These are phyloP conservation scores for Phaeosphaeriaceae sp. DNA, from an alignment of 2,329 filamentous ascomycete genomes.

Conservation along the genomic window DNA sequence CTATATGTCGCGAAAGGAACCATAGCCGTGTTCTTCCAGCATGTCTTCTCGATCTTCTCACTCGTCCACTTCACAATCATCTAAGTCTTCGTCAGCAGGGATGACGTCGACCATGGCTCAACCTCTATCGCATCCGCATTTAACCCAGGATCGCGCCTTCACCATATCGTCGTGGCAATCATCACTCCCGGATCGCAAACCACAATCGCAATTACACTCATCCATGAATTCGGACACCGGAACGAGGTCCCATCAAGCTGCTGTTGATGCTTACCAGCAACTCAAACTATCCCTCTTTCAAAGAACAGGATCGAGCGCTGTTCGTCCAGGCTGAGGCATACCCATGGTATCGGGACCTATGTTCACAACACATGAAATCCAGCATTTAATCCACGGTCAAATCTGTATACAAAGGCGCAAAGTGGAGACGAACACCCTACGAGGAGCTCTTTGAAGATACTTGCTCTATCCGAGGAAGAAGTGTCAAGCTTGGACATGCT, in stretches of 20 bases:
- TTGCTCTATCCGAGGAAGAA: too few relatives aligned
- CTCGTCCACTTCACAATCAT: conserved; percentile 23
- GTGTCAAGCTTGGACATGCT: too few relatives aligned
- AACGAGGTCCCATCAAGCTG: conserved; percentile 29
- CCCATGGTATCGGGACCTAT: not conserved
- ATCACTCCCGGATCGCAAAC: conserved; percentile 31
- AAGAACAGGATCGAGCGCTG: conserved; percentile 36
- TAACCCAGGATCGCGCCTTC: conserved; percentile 36
- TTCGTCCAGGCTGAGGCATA: conserved; percentile 4
- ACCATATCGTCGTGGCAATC: conserved; percentile 42
- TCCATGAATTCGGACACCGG: conserved; percentile 20
- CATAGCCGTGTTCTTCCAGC: conserved; percentile 1
- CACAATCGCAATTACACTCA: conserved; percentile 11
- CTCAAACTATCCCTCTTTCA: conserved; percentile 42
- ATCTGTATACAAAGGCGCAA: too few relatives aligned
- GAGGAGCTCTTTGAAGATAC: too few relatives aligned
- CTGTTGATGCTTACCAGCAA: conserved; percentile 44
- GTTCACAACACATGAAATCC: not conserved
- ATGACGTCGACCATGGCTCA: conserved; percentile 25
- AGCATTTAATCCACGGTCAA: too few relatives aligned
- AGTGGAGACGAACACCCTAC: not conserved
- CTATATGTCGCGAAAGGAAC: conserved; percentile 18
- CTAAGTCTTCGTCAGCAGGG: conserved; percentile 23
- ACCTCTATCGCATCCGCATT: conserved; percentile 31
- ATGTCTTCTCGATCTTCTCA: conserved; percentile 22